phyloP scores from a whole-genome alignment of 2,329 filamentous ascomycete species.

The Cyphellophora europaea region DNA sequence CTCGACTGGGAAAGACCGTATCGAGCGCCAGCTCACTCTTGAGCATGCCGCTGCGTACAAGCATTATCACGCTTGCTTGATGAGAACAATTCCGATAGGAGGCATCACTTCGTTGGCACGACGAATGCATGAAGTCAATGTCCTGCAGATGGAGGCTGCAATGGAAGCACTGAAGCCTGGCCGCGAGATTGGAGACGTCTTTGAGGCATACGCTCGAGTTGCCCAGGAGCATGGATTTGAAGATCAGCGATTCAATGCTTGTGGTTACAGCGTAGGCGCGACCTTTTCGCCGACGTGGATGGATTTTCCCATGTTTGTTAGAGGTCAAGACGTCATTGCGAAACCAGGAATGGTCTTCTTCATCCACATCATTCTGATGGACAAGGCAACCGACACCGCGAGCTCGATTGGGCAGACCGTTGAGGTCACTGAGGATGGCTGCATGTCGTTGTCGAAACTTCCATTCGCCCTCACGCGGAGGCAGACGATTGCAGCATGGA shows the following conservation, averaged over 20 bases:
- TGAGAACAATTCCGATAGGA: too few species aligned
- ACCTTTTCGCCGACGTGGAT: constrained; percentile 21
- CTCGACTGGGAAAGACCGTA: constrained; percentile 22
- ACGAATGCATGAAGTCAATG: too few species aligned
- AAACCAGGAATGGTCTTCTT: constrained; percentile 25
- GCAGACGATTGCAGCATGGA: constrained; percentile 26
- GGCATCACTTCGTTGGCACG: too few species aligned
- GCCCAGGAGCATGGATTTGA: constrained; percentile 24
- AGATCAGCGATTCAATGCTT: constrained; percentile 23
- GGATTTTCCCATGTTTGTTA: constrained; percentile 17
- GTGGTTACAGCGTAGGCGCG: constrained; percentile 23
- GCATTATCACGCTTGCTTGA: too few species aligned
- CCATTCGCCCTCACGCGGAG: constrained; percentile 24
- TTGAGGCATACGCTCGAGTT: constrained; percentile 22
- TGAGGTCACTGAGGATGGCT: constrained; percentile 23
- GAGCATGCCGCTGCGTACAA: constrained; percentile 26
- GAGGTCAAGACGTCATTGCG: constrained; percentile 15
- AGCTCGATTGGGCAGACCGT: constrained; percentile 24
- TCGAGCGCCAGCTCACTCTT: constrained; percentile 24
- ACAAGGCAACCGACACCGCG: constrained; percentile 26
- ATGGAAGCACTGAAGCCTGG: too few species aligned
- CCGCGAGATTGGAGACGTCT: too few species aligned
- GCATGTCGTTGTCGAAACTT: constrained; percentile 24
- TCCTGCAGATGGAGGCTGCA: too few species aligned
- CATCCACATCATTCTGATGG: constrained; percentile 28